Conservation (phyloP, 169 alveolate genomes). For the Plasmodium coatneyi region DNA sequence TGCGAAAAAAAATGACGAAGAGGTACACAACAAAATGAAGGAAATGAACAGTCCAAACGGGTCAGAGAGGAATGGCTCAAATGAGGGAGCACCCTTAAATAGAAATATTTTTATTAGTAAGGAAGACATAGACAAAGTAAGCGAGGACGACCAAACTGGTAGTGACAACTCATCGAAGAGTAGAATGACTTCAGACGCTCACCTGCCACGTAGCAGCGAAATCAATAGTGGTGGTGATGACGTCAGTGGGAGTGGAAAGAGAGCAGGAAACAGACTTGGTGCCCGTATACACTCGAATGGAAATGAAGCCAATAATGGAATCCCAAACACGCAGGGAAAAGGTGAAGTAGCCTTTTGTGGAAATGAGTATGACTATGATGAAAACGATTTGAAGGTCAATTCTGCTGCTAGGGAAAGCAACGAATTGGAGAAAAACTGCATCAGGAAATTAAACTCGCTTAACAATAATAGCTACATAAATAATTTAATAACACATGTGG, state of each 20-base stretch:
- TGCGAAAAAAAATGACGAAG: conserved; percentile 6
- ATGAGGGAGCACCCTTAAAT: neutral
- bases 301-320: neutral
- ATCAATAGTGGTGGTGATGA: neutral
- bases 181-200: neutral
- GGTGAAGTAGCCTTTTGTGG: conserved; percentile 17
- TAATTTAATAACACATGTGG: conserved; percentile 70
- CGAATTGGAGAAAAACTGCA: conserved; percentile 15
- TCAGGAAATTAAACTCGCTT: conserved; percentile 29
- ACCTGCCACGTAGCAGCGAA: neutral
- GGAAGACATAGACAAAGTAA: neutral
- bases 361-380: conserved; percentile 12
- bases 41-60: neutral
- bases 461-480: conserved; percentile 69
- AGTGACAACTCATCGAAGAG: neutral
- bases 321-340: conserved; percentile 9
- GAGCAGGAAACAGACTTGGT: neutral
- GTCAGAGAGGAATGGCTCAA: neutral
- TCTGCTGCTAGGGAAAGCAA: conserved; percentile 6
- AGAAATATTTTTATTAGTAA: neutral
- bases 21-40: neutral
- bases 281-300: neutral
- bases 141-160: neutral
- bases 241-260: neutral
- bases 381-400: conserved; percentile 24